These are phyloP conservation scores for Anaeromyces robustus DNA, from an alignment of 192 early-diverging fungal species.

Conservation along the genomic window DNA sequence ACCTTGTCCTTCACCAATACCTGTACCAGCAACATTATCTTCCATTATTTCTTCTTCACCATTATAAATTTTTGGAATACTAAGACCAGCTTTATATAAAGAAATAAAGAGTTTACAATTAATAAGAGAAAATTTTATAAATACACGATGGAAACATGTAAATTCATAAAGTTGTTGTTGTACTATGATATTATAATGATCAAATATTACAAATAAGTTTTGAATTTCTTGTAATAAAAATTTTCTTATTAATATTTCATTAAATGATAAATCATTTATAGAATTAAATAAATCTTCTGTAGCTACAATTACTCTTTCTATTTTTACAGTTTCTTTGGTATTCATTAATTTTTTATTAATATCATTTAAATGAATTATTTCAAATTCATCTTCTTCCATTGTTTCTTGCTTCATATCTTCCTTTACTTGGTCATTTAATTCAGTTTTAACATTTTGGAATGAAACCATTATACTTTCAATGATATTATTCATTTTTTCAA, in stretches of 20 bases:
- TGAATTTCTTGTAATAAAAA: neutral
- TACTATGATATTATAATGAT: neutral
- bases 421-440: neutral
- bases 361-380: neutral
- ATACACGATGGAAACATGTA: conserved; percentile 32
- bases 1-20: conserved; percentile 74
- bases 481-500: neutral
- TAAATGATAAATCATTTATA: neutral
- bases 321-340: neutral
- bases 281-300: neutral
- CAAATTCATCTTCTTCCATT: neutral
- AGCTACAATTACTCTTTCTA: neutral
- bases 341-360: neutral
- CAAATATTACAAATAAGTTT: neutral
- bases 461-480: neutral
- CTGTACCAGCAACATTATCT: conserved; percentile 64
- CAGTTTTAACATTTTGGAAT: neutral
- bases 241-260: neutral
- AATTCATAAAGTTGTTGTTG: neutral
- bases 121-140: conserved; percentile 55
- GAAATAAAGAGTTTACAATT: conserved; percentile 50
- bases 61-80: conserved; percentile 52
- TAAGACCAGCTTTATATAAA: conserved; percentile 73
- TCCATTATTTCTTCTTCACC: conserved; percentile 43
- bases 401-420: neutral